Evolutionary conservation across 1,284 basidiomycete species (phyloP), one percentile per base, ranked within the genome.

Genomic region (Ustilago bromivora): DNA sequence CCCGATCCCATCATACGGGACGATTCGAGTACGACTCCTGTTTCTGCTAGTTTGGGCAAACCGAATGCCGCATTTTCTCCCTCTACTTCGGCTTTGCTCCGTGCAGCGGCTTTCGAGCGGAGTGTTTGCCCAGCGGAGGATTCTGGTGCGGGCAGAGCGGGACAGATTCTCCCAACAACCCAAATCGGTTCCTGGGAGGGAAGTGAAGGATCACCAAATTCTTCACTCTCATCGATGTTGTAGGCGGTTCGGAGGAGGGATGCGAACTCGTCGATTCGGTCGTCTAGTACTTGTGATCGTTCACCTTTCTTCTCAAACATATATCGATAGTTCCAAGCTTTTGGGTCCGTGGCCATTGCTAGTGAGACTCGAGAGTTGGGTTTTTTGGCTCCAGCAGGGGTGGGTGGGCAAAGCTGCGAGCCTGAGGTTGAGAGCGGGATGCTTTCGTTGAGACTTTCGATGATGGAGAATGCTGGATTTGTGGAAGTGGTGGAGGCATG

Each of bases 291-390:
- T 17, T 77, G 72, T 10, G 74, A 76, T 9, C 82, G 72, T 54
- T 84, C 82, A 31, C 76, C 83, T 46, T 84, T 84, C 32, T 81
- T 81, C 40, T 85, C 83, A 60, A 84, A 85, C 83, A 84, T 84
- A 69, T 85, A 85, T 4, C 84, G 76, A 59, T 84, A 84, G 41
- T 80, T 79, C 83, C 82, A 85, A 17, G 76, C 76, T 38, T 77
- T 81, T 4, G 82, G 74, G 47, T 84, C 78, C 15, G 77, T 84
- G 40, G 81, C 81, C 64, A 82, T 82, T 12, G 82, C 82, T 40
- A 85, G 71, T 34, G 79, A 63, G 31, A 84, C 81, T 46, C 83
- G 79, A 4, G 62, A 53, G 4, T 64, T 23, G 1, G n/a, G 11
- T 35, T 77, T 77, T 40, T 69, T 69, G 62, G 55, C 34, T 0